Percentiles rank a stretch among this genome's conserved stretches.
Conservation (phyloP, 805 yeast genomes). For the Saccharomyces paradoxus region DNA sequence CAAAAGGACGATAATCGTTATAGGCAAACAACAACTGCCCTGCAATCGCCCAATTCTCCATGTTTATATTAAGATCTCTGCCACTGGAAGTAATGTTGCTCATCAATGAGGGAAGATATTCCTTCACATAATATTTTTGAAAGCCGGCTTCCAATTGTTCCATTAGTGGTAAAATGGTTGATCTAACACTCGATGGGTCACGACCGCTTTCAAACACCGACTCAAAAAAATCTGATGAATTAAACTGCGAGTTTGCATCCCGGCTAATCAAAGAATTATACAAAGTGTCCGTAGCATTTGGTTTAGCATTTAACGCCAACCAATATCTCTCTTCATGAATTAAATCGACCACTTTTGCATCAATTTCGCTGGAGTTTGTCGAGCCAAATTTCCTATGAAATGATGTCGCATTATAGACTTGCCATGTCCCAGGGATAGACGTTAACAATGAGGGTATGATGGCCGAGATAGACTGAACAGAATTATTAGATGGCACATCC, state of each 20-base stretch:
- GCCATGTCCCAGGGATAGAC: slow-evolving; percentile 24
- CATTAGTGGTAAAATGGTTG: slow-evolving; percentile 40
- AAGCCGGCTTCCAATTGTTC: slow-evolving; percentile 31
- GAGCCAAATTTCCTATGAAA: slow-evolving; percentile 18
- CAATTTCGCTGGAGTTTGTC: slow-evolving; percentile 14
- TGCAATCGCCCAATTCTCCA: slow-evolving; percentile 13
- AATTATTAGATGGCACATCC: slow-evolving; percentile 16
- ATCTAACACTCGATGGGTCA: slow-evolving; percentile 43
- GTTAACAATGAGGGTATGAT: background rate
- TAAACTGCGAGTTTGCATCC: slow-evolving; percentile 12
- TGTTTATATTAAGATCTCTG: slow-evolving; percentile 11
- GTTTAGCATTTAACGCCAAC: slow-evolving; percentile 49
- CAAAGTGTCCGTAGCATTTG: slow-evolving; percentile 37
- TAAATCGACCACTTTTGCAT: slow-evolving; percentile 34
- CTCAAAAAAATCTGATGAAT: slow-evolving; percentile 27
- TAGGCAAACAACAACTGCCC: slow-evolving; percentile 31
- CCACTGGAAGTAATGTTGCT: slow-evolving; percentile 9
- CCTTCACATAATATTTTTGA: slow-evolving; percentile 11
- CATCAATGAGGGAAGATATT: slow-evolving; percentile 25
- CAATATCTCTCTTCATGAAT: slow-evolving; percentile 54
- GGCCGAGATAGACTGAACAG: background rate
- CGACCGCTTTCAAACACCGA: slow-evolving; percentile 55
- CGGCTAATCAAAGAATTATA: slow-evolving; percentile 19
- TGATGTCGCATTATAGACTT: slow-evolving; percentile 19
- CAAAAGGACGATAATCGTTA: slow-evolving; percentile 44